Evolutionary conservation across 768 basidiomycete genomes (phyloP), one percentile per base, ranked within the genome.

Genomic region (Russula virescens): DNA sequence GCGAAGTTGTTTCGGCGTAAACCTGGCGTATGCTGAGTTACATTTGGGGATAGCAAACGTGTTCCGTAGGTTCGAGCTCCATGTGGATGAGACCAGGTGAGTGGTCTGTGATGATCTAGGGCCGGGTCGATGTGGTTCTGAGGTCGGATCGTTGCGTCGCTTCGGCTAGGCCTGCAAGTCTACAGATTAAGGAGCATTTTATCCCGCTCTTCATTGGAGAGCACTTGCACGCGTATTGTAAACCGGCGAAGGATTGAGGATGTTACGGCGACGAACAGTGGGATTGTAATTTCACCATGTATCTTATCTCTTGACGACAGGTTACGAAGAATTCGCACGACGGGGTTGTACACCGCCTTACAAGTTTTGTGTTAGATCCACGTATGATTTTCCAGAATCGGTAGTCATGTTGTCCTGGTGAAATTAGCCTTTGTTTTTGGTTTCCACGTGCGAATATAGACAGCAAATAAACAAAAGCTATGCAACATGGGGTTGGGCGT

Each of bases 11-110:
- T 60, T 79, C 6, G 79, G 78, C 13, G 75, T 79, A 25, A 79
- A 79, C 62, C 71, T 81, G 16, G 80, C 75, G 9, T 79, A 77
- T 75, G 75, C 76, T 50, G 76, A 80, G 68, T 68, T 81, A 9
- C 76, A 77, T 59, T 71, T 79, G 35, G 74, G 74, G 25, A 69
- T 80, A 52, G 79, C 73, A 3, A 75, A 76, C 52, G 35, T 79
- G 3, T 78, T 78, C 70, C 68, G 77, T 43, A 76, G 73, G 55
- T 68, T 78, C 26, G 71, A 76, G 28, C 68, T 79, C 34, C 62
- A 69, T 48, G 58, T 73, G 8, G 71, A 76, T 49, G 67, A 75
- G 49, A 18, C 62, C 5, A 51, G 56, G 62, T 62, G 56, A 14
- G 62, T 51, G 13, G 35, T 35, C 3, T 5, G 38, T 38, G 13